Conservation (phyloP, 257 asterid genomes). For the Salvia miltiorrhiza region DNA sequence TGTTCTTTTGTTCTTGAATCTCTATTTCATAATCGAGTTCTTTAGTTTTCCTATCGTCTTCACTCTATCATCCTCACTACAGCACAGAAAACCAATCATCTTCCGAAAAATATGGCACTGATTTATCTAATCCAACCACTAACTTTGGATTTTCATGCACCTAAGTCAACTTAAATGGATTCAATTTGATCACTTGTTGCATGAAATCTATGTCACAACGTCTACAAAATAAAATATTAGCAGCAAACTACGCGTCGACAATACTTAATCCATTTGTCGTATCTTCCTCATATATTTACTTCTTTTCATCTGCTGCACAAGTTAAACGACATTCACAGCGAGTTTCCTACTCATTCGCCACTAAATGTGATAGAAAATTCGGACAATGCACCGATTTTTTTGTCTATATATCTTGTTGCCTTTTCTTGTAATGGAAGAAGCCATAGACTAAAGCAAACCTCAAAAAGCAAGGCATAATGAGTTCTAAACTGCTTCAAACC, state of each 20-base stretch:
- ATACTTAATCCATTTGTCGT: conserved; percentile 37
- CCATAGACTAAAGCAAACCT: not conserved
- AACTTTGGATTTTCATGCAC: conserved; percentile 45
- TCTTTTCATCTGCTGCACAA: conserved; percentile 18
- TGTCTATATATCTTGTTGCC: conserved; percentile 34
- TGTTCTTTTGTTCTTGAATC: too few species aligned
- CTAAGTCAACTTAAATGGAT: conserved; percentile 47
- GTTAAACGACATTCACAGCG: conserved; percentile 34
- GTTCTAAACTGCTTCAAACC: conserved; percentile 15
- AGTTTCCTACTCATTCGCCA: conserved; percentile 40
- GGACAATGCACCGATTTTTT: not conserved
- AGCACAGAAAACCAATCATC: conserved; percentile 17
- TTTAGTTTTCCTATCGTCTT: too few species aligned
- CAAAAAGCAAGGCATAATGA: conserved; percentile 29
- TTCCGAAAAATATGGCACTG: conserved; percentile 1
- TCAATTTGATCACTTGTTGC: conserved; percentile 13
- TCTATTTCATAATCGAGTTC: too few species aligned
- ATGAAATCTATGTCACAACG: conserved; percentile 14
- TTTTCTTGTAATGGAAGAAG: conserved; percentile 4
- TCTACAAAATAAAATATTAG: not conserved
- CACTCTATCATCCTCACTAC: too few species aligned
- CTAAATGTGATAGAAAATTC: conserved; percentile 15
- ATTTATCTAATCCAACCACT: conserved; percentile 41
- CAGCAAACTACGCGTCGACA: conserved; percentile 8
- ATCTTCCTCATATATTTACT: conserved; percentile 18